Conservation (phyloP, 352 stramenopile species). For the Saprolegnia parasitica region DNA sequence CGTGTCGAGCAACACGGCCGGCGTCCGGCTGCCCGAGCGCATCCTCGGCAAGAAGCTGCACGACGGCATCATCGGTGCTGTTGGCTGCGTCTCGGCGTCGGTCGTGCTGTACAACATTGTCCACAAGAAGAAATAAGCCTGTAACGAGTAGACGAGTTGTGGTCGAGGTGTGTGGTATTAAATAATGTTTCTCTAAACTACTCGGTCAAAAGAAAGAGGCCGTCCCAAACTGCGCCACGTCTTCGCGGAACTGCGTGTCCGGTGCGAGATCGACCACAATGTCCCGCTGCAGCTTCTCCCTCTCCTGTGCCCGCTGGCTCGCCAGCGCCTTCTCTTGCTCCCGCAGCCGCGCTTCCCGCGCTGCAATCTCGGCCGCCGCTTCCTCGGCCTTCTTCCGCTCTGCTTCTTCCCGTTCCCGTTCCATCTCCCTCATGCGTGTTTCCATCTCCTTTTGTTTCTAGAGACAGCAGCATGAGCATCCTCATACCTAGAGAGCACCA, state of each 20-base stretch:
- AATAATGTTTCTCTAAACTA: constrained; percentile 14
- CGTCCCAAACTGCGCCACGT: constrained; percentile 82
- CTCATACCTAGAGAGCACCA: constrained; percentile 30
- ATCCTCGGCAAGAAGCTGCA: constrained; percentile 75
- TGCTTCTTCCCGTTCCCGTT: constrained; percentile 59
- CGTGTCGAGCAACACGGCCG: constrained; percentile 80
- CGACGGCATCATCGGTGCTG: constrained; percentile 74
- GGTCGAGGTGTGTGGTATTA: not conserved
- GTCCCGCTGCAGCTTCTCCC: constrained; percentile 58
- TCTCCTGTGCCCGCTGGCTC: constrained; percentile 50
- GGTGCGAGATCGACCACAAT: constrained; percentile 60
- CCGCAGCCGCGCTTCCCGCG: constrained; percentile 48
- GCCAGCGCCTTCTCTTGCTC: constrained; percentile 57
- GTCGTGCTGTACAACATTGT: constrained; percentile 77
- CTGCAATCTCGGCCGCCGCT: constrained; percentile 41
- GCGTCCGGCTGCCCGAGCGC: constrained; percentile 67
- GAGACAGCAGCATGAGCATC: not conserved
- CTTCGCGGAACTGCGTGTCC: constrained; percentile 56
- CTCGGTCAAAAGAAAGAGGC: constrained; percentile 77
- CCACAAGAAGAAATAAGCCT: not conserved
- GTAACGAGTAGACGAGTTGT: not conserved
- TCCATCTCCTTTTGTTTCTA: constrained; percentile 42
- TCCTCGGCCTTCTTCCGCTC: constrained; percentile 60
- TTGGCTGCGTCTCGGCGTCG: constrained; percentile 74
- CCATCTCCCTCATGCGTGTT: constrained; percentile 59